phyloP scores from a whole-genome alignment of 495 filamentous ascomycete genomes.

The Aspergillus biplanus region DNA sequence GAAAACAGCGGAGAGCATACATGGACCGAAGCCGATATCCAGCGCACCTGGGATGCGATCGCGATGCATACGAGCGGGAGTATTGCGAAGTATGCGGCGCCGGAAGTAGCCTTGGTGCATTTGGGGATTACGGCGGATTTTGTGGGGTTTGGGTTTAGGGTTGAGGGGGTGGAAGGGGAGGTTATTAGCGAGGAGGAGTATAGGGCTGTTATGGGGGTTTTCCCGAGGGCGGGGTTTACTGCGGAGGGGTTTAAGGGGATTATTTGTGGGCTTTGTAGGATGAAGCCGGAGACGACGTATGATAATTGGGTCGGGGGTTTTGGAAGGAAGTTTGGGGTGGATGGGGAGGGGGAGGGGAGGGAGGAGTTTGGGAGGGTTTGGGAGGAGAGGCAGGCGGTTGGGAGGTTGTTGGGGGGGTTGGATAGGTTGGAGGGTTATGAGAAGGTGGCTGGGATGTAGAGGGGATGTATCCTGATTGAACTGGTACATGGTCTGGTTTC shows the following conservation, averaged over 20 bases:
- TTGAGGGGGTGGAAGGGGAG: neutral
- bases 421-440: too few species aligned
- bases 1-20: too few species aligned
- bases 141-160: neutral
- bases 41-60: conserved; percentile 10
- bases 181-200: conserved; percentile 8
- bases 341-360: neutral
- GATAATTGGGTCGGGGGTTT: conserved; percentile 9
- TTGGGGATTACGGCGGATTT: conserved; percentile 12
- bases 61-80: conserved; percentile 7
- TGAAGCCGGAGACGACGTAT: conserved; percentile 16
- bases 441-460: too few species aligned
- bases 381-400: too few species aligned
- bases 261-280: conserved; percentile 11
- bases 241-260: conserved; percentile 3
- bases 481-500: too few species aligned
- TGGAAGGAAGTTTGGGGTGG: conserved; percentile 9
- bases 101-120: neutral
- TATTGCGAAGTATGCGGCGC: conserved; percentile 1
- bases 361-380: too few species aligned
- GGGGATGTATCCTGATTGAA: too few species aligned
- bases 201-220: neutral
- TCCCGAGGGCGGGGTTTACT: neutral
- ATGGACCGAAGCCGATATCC: neutral
- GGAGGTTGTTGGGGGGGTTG: too few species aligned